Percentiles rank a stretch among this genome's conserved stretches.
Conservation (phyloP, 305 asterid species). For the Solanum hybrid region DNA sequence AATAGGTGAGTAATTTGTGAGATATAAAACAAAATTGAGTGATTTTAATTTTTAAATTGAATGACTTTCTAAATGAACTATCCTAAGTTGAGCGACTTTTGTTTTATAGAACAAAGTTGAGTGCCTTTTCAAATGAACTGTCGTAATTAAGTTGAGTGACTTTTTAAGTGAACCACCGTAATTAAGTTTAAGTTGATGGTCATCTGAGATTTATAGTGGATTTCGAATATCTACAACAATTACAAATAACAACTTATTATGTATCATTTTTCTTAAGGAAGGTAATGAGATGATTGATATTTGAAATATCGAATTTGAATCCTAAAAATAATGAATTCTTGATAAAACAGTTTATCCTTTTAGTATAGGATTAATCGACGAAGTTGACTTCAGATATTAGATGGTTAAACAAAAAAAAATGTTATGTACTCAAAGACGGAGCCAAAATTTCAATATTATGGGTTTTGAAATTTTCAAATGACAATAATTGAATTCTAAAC, state of each 20-base stretch:
- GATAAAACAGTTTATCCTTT: background rate
- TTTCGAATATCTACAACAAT: background rate
- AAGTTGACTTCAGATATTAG: background rate
- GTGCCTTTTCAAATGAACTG: no score
- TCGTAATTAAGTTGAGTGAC: background rate
- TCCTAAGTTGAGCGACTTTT: no score
- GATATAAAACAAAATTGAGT: background rate
- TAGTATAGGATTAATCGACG: background rate
- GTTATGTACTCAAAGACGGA: background rate
- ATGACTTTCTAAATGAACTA: no score
- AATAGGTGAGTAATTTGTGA: background rate
- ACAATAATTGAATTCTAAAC: no score
- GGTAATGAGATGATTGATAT: background rate
- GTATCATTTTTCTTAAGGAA: background rate
- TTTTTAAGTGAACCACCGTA: no score
- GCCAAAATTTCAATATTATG: no score
- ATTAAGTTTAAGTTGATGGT: background rate
- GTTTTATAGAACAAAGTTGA: no score
- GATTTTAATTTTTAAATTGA: no score
- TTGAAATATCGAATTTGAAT: background rate
- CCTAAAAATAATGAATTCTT: background rate
- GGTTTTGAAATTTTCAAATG: no score
- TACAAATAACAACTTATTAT: background rate
- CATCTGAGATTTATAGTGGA: background rate
- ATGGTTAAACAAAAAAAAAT: background rate